Evolutionary conservation across 768 basidiomycete species (phyloP), one percentile per base, ranked within the genome.

Genomic region (Lepiota brunneoincarnata): DNA sequence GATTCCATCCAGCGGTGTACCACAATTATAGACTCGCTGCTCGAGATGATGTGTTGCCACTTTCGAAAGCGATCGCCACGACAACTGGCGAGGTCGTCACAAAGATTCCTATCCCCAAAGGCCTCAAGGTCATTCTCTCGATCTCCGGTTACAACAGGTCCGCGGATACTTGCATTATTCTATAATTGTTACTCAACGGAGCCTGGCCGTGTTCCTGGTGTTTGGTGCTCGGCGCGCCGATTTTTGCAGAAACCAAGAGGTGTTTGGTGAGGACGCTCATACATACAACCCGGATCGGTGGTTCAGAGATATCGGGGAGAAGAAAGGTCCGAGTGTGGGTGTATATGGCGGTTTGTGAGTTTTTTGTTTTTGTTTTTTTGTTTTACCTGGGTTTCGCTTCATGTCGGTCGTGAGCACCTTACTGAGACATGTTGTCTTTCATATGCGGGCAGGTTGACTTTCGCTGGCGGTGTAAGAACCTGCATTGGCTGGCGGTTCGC

Each of bases 11-110:
- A n/a, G 70, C 68, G 1, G 66, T 69, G 6, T 64, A 66, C 48
- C 67, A 67, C 47, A 67, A 64, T 23, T 71, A 60, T 55, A 61
- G 78, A 23, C 63, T 75, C 49, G 74, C 84, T 3, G 63, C 61
- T 2, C 65, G 70, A 38, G 84, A 88, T 58, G 81, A 86, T 53
- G 71, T 76, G 36, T 66, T 89, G 23, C 83, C 87, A 1, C 74
- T 89, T 9, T 74, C 76, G 7, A 76, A 67, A 44, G 79, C 83
- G 17, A 73, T 84, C 36, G 72, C 60, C 11, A 77, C 75, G 3
- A 61, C 63, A 14, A 70, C 72, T 1, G 83, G 83, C 26, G 67
- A 78, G 53, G 54, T 67, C 10, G 65, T 82, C 28, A 69, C 60
- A 9, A 75, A 82, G 56, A 50, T 86, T 21, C 72, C 74, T 2